phyloP scores from a whole-genome alignment of 768 basidiomycete genomes.

The Lactarius deliciosus region DNA sequence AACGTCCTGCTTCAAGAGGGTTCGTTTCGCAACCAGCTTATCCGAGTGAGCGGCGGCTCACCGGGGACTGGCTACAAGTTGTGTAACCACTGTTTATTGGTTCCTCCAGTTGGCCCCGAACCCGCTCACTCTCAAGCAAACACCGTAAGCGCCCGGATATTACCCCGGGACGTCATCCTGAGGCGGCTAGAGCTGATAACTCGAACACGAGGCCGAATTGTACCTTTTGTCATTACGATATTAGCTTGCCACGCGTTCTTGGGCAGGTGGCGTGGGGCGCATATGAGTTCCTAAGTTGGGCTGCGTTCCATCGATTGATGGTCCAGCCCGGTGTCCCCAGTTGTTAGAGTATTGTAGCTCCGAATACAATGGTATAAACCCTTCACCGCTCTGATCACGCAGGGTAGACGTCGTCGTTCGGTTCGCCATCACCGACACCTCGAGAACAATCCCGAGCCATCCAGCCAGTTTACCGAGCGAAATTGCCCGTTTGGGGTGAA shows the following conservation, averaged over 20 bases:
- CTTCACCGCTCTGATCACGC: neutral
- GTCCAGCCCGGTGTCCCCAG: neutral
- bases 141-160: neutral
- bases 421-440: neutral
- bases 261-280: slow-evolving; percentile 16
- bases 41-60: neutral
- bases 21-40: neutral
- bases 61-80: neutral
- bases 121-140: neutral
- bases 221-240: slow-evolving; percentile 16
- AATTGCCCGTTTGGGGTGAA: slow-evolving; percentile 3
- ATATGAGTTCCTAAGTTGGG: slow-evolving; percentile 2
- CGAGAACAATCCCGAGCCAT: slow-evolving; percentile 12
- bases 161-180: slow-evolving; percentile 5
- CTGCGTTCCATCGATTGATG: slow-evolving; percentile 24
- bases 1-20: neutral
- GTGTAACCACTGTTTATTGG: neutral
- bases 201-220: neutral
- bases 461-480: slow-evolving; percentile 11
- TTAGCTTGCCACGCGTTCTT: slow-evolving; percentile 8
- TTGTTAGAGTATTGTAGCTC: neutral
- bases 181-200: too few relatives aligned
- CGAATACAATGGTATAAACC: neutral
- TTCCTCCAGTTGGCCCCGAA: neutral
- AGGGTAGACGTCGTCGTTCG: neutral